Conservation (phyloP, 371 early-diverging fungal genomes). For the Mucor circinelloides region DNA sequence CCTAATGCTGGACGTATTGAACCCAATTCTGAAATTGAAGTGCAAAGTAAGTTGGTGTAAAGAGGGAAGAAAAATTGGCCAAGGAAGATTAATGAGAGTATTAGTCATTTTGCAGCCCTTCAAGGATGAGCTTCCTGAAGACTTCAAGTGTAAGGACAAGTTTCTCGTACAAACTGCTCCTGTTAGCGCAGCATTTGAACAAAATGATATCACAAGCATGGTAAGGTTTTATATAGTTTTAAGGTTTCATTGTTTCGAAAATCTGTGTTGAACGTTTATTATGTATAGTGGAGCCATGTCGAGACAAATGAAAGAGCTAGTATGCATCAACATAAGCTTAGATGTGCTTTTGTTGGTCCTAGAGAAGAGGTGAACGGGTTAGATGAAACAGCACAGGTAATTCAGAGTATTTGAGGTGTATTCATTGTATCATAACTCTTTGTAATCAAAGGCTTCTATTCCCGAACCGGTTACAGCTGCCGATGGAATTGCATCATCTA, state of each 20-base stretch:
- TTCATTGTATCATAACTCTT: background rate
- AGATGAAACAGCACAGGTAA: background rate
- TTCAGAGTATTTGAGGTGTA: background rate
- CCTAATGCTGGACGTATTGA: constrained; percentile 92
- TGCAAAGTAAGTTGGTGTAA: constrained; percentile 63
- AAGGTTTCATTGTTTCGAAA: background rate
- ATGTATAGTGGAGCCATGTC: constrained; percentile 57
- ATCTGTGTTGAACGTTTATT: constrained; percentile 2
- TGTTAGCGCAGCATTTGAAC: constrained; percentile 70
- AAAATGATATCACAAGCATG: constrained; percentile 42
- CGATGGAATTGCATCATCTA: constrained; percentile 14
- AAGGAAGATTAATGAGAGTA: background rate
- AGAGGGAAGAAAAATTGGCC: background rate
- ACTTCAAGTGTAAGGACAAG: constrained; percentile 91
- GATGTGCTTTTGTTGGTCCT: constrained; percentile 52
- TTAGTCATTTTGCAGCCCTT: constrained; percentile 88
- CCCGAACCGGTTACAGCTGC: constrained; percentile 18
- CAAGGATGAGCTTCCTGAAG: constrained; percentile 79
- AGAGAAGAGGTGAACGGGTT: constrained; percentile 8
- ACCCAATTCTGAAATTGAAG: constrained; percentile 71
- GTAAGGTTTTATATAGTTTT: constrained; percentile 25
- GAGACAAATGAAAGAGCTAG: constrained; percentile 52
- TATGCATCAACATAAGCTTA: constrained; percentile 68
- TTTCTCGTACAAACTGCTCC: constrained; percentile 89
- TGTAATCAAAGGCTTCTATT: background rate